Evolutionary conservation across 2,329 filamentous ascomycete species (phyloP).

Genomic region (Emergomyces orientalis): DNA sequence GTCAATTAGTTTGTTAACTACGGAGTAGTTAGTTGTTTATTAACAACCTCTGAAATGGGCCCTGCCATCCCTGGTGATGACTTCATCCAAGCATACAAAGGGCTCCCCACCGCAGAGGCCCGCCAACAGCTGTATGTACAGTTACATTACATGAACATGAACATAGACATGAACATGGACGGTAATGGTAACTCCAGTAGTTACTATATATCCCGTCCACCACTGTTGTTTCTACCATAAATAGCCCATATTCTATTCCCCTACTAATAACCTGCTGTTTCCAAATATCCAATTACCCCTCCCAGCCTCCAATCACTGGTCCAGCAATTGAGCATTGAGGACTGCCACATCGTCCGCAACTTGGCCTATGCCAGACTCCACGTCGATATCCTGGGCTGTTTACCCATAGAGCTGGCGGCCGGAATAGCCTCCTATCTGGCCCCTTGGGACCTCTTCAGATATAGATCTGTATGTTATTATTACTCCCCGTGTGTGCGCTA

Average conservation of each 20-base stretch:
- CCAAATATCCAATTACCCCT: neutral
- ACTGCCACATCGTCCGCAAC: constrained; percentile 26
- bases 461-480: constrained; percentile 23
- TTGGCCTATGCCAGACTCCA: constrained; percentile 20
- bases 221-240: too few species aligned
- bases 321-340: constrained; percentile 20
- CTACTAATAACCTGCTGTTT: neutral
- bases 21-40: too few species aligned
- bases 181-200: too few species aligned
- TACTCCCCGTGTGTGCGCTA: too few species aligned
- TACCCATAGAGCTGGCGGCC: constrained; percentile 28
- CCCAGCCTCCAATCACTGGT: constrained; percentile 24
- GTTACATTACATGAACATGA: too few species aligned
- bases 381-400: constrained; percentile 25
- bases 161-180: too few species aligned
- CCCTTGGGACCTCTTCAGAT: constrained; percentile 22
- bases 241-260: too few species aligned
- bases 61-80: neutral
- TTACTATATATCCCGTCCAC: too few species aligned
- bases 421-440: constrained; percentile 22
- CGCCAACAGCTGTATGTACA: constrained; percentile 19
- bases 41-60: neutral
- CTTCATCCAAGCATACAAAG: constrained; percentile 18
- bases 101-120: constrained; percentile 16
- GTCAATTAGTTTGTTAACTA: too few species aligned